Conservation (phyloP, 345 rosid species). For the Hypericum androsaemum region DNA sequence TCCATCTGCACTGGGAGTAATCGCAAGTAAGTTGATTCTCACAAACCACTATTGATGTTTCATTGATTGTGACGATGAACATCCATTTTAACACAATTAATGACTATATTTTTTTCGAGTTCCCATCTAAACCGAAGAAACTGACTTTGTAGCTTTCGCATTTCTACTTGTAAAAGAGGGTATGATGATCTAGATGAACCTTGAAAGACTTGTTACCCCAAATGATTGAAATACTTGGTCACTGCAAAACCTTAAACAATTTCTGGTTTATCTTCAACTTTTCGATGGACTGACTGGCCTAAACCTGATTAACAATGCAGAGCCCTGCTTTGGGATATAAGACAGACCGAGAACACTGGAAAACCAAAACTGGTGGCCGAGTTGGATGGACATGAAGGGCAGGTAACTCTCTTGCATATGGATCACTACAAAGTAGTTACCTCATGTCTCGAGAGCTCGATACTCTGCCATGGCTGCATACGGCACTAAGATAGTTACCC, state of each 20-base stretch:
- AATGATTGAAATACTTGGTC: too few species aligned
- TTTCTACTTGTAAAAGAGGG: too few species aligned
- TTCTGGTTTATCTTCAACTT: background rate
- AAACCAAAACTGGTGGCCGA: constrained; percentile 32
- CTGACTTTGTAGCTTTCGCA: too few species aligned
- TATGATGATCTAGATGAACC: too few species aligned
- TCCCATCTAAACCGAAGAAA: too few species aligned
- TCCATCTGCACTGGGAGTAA: constrained; percentile 47
- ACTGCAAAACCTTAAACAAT: too few species aligned
- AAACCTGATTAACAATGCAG: constrained; percentile 22
- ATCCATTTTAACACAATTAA: too few species aligned
- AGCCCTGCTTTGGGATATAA: constrained; percentile 56
- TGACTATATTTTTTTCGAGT: too few species aligned
- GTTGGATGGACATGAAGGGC: constrained; percentile 49
- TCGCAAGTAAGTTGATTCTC: constrained; percentile 33
- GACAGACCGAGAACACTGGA: constrained; percentile 28
- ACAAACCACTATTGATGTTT: background rate
- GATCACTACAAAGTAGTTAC: constrained; percentile 57
- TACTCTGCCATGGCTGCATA: constrained; percentile 49
- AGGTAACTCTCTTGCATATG: constrained; percentile 33
- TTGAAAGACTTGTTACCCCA: too few species aligned
- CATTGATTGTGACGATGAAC: background rate
- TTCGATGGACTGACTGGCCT: background rate
- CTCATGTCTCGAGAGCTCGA: constrained; percentile 25
- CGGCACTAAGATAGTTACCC: constrained; percentile 30